These are phyloP conservation scores for Schizophyllum commune DNA, from an alignment of 1,284 basidiomycete species.

Conservation along the genomic window DNA sequence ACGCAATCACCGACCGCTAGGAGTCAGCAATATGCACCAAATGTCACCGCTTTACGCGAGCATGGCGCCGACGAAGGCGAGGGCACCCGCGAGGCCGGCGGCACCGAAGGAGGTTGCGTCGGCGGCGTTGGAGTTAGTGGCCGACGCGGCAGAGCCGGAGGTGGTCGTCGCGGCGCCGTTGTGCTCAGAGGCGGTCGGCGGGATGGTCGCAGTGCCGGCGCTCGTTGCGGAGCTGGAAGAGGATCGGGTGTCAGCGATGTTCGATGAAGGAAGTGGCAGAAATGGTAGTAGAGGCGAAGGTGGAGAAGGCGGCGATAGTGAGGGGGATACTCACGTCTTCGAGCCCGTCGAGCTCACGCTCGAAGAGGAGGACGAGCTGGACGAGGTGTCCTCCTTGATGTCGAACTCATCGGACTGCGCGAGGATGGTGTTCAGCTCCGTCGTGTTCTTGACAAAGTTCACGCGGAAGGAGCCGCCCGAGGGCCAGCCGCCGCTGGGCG, in stretches of 20 bases:
- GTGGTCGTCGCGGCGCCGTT: not conserved
- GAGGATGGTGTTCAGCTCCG: slow-evolving; percentile 40
- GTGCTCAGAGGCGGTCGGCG: not conserved
- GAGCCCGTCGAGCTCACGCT: not conserved
- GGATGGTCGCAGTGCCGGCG: not conserved
- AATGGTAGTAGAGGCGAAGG: no score
- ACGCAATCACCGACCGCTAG: no score
- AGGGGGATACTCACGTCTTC: not conserved
- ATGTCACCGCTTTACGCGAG: not conserved
- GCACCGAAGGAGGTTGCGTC: not conserved
- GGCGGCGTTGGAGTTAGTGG: not conserved
- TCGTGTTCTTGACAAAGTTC: slow-evolving; percentile 52
- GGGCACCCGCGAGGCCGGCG: not conserved
- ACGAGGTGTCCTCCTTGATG: slow-evolving; percentile 29
- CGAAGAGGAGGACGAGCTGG: not conserved
- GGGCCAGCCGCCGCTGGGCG: slow-evolving; percentile 55
- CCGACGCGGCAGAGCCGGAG: not conserved
- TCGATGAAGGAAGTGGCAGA: not conserved
- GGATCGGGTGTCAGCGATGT: not conserved
- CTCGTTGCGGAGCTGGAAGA: not conserved
- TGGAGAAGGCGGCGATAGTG: not conserved
- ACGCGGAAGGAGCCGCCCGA: slow-evolving; percentile 49
- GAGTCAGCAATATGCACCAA: no score
- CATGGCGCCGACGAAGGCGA: not conserved
- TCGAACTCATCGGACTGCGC: slow-evolving; percentile 59